These are phyloP conservation scores for Beauveria varroae DNA, from an alignment of 2,329 filamentous ascomycete species.

Conservation along the genomic window DNA sequence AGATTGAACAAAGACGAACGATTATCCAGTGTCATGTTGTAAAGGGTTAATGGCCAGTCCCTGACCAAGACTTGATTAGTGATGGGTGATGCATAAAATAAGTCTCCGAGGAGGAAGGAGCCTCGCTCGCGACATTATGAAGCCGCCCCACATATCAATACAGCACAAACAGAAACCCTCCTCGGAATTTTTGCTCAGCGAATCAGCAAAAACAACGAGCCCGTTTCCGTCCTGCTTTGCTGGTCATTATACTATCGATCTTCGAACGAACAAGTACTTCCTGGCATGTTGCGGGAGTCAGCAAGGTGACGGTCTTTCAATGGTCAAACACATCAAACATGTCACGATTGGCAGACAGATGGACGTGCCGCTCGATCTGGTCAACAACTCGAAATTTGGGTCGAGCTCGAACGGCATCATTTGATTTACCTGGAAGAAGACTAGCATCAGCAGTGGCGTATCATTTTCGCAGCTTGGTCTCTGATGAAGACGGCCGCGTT, in stretches of 20 bases:
- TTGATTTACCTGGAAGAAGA: neutral
- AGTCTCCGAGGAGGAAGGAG: neutral
- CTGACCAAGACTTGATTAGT: neutral
- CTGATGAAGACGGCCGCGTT: neutral
- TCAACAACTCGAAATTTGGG: neutral
- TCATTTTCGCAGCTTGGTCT: neutral
- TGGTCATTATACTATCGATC: neutral
- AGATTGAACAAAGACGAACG: neutral
- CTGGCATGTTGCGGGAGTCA: neutral
- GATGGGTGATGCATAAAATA: neutral
- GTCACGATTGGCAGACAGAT: neutral
- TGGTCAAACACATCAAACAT: neutral
- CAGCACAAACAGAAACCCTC: neutral
- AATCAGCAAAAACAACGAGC: neutral
- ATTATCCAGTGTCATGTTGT: neutral
- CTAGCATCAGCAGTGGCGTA: neutral
- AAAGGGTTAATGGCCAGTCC: neutral
- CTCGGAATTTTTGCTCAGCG: neutral
- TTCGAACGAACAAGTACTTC: neutral
- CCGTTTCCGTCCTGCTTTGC: neutral
- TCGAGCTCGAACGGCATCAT: neutral
- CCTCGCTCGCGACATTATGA: neutral
- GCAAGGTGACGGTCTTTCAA: neutral
- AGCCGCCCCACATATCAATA: neutral
- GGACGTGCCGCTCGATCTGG: neutral